Conservation (phyloP, 176 grass and related monocot species). For the maize (Zea mays) region DNA sequence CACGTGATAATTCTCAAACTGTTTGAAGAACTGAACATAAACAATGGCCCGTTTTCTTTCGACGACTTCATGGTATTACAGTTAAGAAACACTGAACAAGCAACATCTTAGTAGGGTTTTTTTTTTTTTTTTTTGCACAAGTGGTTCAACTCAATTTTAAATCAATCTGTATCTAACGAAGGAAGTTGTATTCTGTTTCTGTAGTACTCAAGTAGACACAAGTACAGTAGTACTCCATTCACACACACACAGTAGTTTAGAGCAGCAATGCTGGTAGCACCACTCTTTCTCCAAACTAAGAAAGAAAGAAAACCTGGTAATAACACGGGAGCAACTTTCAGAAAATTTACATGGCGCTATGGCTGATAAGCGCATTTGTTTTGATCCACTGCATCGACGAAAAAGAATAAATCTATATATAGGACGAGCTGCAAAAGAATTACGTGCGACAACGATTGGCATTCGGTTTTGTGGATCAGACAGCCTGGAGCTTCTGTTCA, state of each 20-base stretch:
- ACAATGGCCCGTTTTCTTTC: not conserved
- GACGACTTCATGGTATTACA: not conserved
- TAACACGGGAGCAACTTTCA: constrained; percentile 16
- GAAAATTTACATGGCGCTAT: constrained; percentile 46
- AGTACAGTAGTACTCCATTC: constrained; percentile 7
- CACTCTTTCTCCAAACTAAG: not conserved
- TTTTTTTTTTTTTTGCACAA: not conserved
- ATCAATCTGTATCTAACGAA: too few species aligned
- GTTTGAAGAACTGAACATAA: not conserved
- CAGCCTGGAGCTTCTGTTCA: constrained; percentile 65
- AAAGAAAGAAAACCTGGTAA: constrained; percentile 13
- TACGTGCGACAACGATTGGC: too few species aligned
- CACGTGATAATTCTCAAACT: not conserved
- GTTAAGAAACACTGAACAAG: not conserved
- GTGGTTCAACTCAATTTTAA: not conserved
- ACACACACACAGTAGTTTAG: constrained; percentile 14
- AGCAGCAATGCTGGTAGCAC: constrained; percentile 26
- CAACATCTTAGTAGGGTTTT: not conserved
- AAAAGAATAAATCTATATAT: constrained; percentile 47
- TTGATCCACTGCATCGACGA: not conserved
- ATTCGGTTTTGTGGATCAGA: constrained; percentile 38
- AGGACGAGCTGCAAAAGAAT: constrained; percentile 43
- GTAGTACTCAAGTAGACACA: not conserved
- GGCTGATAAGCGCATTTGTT: not conserved
- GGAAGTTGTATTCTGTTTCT: constrained; percentile 5